Evolutionary conservation across 164 flowering plant species (phyloP), one percentile per base, ranked within the genome.

Genomic region (Tetracentron sinense): DNA sequence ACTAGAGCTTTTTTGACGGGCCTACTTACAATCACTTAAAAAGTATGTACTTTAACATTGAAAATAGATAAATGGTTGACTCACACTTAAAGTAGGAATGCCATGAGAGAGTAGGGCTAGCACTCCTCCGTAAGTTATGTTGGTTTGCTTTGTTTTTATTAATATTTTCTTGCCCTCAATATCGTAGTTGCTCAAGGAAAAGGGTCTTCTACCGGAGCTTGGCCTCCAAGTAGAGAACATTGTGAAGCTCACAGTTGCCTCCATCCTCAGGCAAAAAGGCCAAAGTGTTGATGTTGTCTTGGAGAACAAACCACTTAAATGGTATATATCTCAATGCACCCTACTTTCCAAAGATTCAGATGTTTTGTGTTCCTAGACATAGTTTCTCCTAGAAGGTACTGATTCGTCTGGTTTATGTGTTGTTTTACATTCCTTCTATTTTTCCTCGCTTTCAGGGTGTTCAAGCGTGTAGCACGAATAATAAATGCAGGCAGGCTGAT

Each of bases 271-370:
- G 70, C 81, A 70, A 60, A 90, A 89, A 69, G 96, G 96, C 47
- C 89, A 80, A 79, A 82, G 76, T 60, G 96, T 89, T 52, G 96
- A 90, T 72, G 80, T 93, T 66, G 96, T 93, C 56, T 70, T 93
- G 71, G 96, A 93, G 74, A 82, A 65, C 75, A 93, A 90, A 73
- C 90, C 92, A 35, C 85, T 90, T 1, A 93, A 90, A 71, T 92
- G 98, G 98, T 90, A 78, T 19, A 44, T 49, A n/a, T n/a, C 38
- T 12, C 30, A 29, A 20, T 55, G 26, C 42, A 42, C 15, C 33
- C 48, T 27, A 4, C 44, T 42, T 29, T 30, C 11, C 2, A 16
- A 26, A 0, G n/a, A 21, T 55, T 55, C n/a, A 28, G 58, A 16
- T 25, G 19, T 31, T 35, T 14, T 7, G 17, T 55, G 28, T 29